Percentiles rank a stretch among this genome's conserved stretches.
Conservation (phyloP, 2,329 filamentous ascomycete genomes). For the Hypoxylon sp. region DNA sequence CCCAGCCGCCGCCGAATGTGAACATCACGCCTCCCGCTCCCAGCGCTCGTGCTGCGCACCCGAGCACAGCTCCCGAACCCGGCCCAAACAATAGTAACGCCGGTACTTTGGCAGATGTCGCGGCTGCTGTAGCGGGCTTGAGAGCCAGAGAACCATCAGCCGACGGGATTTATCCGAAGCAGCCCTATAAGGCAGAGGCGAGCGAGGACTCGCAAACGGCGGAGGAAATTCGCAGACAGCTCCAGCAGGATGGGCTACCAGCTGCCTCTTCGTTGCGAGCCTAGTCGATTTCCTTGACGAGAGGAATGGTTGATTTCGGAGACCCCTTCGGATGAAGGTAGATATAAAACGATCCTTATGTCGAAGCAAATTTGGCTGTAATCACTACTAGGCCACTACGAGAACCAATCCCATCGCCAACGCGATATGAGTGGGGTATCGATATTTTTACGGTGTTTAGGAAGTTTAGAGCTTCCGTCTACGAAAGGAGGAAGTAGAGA, state of each 20-base stretch:
- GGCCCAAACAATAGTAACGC: conserved; percentile 42
- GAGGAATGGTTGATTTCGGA: conserved; percentile 2
- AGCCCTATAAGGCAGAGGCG: conserved; percentile 54
- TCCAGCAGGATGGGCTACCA: conserved; percentile 57
- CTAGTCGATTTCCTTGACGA: conserved; percentile 34
- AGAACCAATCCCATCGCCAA: not conserved
- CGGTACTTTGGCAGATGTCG: conserved; percentile 52
- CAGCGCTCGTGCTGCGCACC: conserved; percentile 44
- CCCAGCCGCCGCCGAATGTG: conserved; percentile 83
- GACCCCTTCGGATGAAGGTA: not conserved
- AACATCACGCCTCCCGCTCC: conserved; percentile 67
- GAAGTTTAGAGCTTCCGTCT: not conserved
- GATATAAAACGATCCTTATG: not conserved
- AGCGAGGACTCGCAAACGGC: conserved; percentile 58
- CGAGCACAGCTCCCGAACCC: conserved; percentile 37
- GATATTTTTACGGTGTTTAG: not conserved
- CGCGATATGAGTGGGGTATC: not conserved
- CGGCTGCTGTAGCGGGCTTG: conserved; percentile 50
- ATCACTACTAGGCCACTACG: not conserved
- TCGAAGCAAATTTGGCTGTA: not conserved
- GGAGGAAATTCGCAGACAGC: conserved; percentile 67
- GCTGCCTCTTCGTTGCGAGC: conserved; percentile 49
- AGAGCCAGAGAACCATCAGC: conserved; percentile 46
- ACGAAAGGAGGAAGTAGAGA: not conserved
- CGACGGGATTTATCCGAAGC: conserved; percentile 45